Conservation (phyloP, 352 stramenopile species). For the Bremia lactucae region DNA sequence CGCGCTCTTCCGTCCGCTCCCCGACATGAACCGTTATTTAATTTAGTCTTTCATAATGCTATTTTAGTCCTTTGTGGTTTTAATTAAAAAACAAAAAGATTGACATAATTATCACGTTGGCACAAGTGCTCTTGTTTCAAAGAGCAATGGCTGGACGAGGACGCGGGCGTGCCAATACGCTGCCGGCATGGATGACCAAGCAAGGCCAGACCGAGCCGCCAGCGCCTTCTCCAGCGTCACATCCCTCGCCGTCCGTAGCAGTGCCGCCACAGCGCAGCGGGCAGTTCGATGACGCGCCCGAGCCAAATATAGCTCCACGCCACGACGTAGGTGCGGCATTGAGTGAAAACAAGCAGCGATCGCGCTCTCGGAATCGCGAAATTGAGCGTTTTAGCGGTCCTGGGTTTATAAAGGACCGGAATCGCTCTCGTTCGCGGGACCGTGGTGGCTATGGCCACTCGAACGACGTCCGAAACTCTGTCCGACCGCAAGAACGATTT, state of each 20-base stretch:
- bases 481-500: slow-evolving; percentile 18
- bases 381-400: slow-evolving; percentile 8
- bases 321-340: slow-evolving; percentile 15
- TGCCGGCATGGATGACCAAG: slow-evolving; percentile 85
- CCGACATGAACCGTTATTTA: slow-evolving; percentile 55
- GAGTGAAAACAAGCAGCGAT: slow-evolving; percentile 13
- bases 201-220: slow-evolving; percentile 10
- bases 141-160: slow-evolving; percentile 66
- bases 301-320: slow-evolving; percentile 5
- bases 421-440: slow-evolving; percentile 19
- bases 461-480: slow-evolving; percentile 7
- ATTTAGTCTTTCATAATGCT: too few species aligned
- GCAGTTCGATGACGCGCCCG: slow-evolving; percentile 62
- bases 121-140: too few species aligned
- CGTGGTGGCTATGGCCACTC: slow-evolving; percentile 7
- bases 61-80: too few species aligned
- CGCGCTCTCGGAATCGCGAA: slow-evolving; percentile 11
- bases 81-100: too few species aligned
- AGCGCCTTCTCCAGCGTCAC: slow-evolving; percentile 2
- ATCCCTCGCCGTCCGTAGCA: slow-evolving; percentile 3
- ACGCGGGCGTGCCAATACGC: slow-evolving; percentile 54
- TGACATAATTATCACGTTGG: too few species aligned
- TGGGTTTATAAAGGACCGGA: slow-evolving; percentile 8
- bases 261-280: slow-evolving; percentile 19
- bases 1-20: slow-evolving; percentile 78